Evolutionary conservation across 2,329 filamentous ascomycete genomes (phyloP).

Genomic region (Paecilomyces sp.): DNA sequence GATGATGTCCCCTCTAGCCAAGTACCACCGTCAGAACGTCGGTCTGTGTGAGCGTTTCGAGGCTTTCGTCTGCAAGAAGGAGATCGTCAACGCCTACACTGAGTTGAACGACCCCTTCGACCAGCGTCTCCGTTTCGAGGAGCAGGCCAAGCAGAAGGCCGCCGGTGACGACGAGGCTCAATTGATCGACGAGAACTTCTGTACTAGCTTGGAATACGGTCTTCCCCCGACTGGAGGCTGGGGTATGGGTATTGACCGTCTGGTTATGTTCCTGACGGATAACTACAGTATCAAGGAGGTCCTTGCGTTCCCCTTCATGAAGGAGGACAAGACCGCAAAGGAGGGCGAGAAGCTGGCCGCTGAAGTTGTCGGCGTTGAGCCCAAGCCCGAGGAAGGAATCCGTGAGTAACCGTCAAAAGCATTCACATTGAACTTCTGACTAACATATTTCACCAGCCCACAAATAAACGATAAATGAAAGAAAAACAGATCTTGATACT

Average conservation of each 20-base stretch:
- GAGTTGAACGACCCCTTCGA: slow-evolving; percentile 97
- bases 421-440: not conserved
- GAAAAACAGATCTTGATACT: not conserved
- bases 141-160: slow-evolving; percentile 92
- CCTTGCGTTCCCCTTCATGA: slow-evolving; percentile 95
- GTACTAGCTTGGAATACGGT: slow-evolving; percentile 79
- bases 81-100: slow-evolving; percentile 94
- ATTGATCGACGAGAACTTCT: slow-evolving; percentile 92
- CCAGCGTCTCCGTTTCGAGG: slow-evolving; percentile 84
- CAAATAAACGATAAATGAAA: slow-evolving; percentile 5
- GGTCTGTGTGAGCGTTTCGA: slow-evolving; percentile 96
- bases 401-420: slow-evolving; percentile 27
- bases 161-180: slow-evolving; percentile 97
- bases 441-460: slow-evolving; percentile 5
- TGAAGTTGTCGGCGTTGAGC: slow-evolving; percentile 55
- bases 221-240: slow-evolving; percentile 91
- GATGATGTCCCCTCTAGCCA: slow-evolving; percentile 93
- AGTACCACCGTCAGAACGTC: slow-evolving; percentile 74
- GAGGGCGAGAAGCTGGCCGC: slow-evolving; percentile 44
- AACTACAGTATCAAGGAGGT: slow-evolving; percentile 97
- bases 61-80: slow-evolving; percentile 94
- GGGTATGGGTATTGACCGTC: slow-evolving; percentile 90
- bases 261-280: slow-evolving; percentile 94
- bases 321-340: slow-evolving; percentile 61
- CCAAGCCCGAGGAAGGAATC: slow-evolving; percentile 55